Percentiles rank a stretch among this genome's conserved stretches.
phyloP scores from a whole-genome alignment of 495 filamentous ascomycete species.

The Penicillium fimorum region DNA sequence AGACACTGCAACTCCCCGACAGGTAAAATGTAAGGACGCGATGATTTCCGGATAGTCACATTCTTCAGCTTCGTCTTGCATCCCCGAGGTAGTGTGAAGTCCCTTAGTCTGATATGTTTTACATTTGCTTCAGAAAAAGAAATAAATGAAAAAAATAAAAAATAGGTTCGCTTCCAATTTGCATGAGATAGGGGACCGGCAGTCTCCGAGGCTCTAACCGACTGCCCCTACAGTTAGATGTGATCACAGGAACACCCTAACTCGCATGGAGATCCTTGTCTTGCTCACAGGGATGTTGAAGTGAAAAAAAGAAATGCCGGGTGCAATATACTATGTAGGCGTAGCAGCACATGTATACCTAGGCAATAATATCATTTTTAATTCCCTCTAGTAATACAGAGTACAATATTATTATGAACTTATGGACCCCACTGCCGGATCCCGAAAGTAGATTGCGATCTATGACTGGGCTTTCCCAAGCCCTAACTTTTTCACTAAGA shows the following conservation, averaged over 20 bases:
- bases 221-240: neutral
- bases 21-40: slow-evolving; percentile 6
- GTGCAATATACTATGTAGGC: no score
- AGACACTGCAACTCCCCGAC: slow-evolving; percentile 9
- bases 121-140: neutral
- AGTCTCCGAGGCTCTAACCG: slow-evolving; percentile 2
- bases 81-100: slow-evolving; percentile 6
- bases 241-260: neutral
- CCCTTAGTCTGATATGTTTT: neutral
- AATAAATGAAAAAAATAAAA: no score
- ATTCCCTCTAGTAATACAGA: neutral
- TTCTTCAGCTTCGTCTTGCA: slow-evolving; percentile 5
- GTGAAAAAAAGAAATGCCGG: neutral
- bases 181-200: slow-evolving; percentile 7
- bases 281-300: neutral
- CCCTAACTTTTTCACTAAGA: slow-evolving; percentile 2
- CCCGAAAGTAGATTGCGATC: slow-evolving; percentile 10
- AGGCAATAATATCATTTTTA: neutral
- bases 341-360: slow-evolving; percentile 1
- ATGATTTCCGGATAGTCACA: slow-evolving; percentile 7
- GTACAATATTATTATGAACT: slow-evolving; percentile 8
- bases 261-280: slow-evolving; percentile 2
- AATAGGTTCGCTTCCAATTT: neutral
- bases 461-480: slow-evolving; percentile 1
- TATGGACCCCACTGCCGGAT: slow-evolving; percentile 8